Conservation (phyloP, 768 basidiomycete genomes). For the Sarcodon aspratus region DNA sequence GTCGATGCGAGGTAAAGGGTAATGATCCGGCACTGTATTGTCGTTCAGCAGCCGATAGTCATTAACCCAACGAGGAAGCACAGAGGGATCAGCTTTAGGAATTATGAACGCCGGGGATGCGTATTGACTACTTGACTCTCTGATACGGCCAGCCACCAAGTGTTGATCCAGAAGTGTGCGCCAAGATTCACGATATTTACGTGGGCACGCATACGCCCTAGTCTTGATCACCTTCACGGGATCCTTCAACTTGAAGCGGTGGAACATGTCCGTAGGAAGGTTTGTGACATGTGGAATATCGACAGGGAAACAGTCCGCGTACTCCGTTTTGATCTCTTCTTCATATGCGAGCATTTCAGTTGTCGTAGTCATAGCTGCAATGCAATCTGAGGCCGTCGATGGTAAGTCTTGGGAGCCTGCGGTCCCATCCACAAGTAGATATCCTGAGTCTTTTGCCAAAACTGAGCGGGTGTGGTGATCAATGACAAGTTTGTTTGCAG, state of each 20-base stretch:
- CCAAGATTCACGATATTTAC: conserved; percentile 23
- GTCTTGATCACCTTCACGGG: conserved; percentile 12
- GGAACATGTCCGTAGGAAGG: conserved; percentile 13
- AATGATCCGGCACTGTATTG: conserved; percentile 17
- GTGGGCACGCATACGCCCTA: conserved; percentile 19
- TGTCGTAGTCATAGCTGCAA: background rate
- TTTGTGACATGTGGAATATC: conserved; percentile 14
- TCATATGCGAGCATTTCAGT: background rate
- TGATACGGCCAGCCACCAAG: conserved; percentile 19
- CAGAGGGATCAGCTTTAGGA: conserved; percentile 19
- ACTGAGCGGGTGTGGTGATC: conserved; percentile 11
- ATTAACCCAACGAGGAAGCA: conserved; percentile 23
- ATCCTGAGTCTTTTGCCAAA: background rate
- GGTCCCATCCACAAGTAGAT: no score
- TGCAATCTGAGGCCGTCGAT: background rate
- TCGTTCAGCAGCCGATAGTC: conserved; percentile 21
- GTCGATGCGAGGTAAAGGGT: conserved; percentile 19
- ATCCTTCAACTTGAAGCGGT: conserved; percentile 17
- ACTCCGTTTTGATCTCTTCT: conserved; percentile 6
- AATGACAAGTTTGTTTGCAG: conserved; percentile 21
- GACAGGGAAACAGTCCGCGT: conserved; percentile 11
- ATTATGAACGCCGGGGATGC: conserved; percentile 28
- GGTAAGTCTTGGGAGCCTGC: no score
- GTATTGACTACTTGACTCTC: conserved; percentile 13
- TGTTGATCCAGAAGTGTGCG: conserved; percentile 20